phyloP scores from a whole-genome alignment of 2,329 filamentous ascomycete species.

The Fusarium proliferatum region DNA sequence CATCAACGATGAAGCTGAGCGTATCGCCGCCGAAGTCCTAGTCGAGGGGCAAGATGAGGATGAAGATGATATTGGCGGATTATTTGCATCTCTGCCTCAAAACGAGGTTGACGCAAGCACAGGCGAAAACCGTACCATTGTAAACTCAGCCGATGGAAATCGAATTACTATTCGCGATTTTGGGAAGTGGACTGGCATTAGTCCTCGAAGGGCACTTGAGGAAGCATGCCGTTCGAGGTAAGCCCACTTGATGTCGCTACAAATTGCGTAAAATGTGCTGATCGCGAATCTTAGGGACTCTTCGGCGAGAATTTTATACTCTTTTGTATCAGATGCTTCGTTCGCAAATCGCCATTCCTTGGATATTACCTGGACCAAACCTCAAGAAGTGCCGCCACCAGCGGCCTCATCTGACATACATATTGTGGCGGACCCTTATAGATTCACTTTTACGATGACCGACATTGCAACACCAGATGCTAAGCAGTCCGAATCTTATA shows the following conservation, averaged over 20 bases:
- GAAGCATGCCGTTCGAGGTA: conserved; percentile 87
- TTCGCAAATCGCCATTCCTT: conserved; percentile 83
- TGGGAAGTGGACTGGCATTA: conserved; percentile 82
- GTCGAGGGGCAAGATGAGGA: conserved; percentile 61
- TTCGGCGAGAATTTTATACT: conserved; percentile 73
- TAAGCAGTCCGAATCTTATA: conserved; percentile 87
- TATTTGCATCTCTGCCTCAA: conserved; percentile 71
- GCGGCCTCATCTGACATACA: conserved; percentile 55
- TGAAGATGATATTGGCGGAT: conserved; percentile 60
- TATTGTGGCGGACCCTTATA: conserved; percentile 58
- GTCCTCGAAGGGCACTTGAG: conserved; percentile 80
- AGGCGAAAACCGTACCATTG: conserved; percentile 67
- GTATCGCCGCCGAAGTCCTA: conserved; percentile 68
- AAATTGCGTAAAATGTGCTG: not conserved
- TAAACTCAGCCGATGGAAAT: conserved; percentile 63
- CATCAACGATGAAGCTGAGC: conserved; percentile 66
- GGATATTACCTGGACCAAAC: conserved; percentile 81
- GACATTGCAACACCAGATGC: conserved; percentile 77
- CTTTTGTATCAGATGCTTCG: conserved; percentile 75
- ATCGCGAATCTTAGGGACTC: conserved; percentile 68
- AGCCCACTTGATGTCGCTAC: conserved; percentile 16
- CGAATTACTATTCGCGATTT: conserved; percentile 81
- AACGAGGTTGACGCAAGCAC: conserved; percentile 68
- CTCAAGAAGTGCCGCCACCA: conserved; percentile 64
- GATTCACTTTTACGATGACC: conserved; percentile 78